A percentile compares a stretch with the other conserved stretches of the same genome.
These are phyloP conservation scores for Cucurbita maxima DNA, from an alignment of 306 rosid species.

Conservation along the genomic window DNA sequence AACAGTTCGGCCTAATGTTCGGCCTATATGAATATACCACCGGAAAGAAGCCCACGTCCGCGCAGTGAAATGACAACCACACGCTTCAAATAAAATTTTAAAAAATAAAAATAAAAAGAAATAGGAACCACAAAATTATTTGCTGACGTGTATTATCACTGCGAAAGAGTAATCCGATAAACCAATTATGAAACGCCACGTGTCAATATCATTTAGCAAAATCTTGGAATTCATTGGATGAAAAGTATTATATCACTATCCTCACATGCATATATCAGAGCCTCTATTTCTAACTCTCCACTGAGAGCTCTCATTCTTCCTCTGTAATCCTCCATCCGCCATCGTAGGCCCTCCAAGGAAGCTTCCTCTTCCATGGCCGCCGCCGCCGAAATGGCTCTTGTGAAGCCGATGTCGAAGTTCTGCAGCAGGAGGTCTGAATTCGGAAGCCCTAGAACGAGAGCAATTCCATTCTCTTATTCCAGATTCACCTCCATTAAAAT, in stretches of 20 bases:
- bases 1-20: no score
- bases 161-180: not conserved
- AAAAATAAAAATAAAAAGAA: not conserved
- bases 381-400: slow-evolving; percentile 66
- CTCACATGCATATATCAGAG: not conserved
- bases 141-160: not conserved
- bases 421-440: slow-evolving; percentile 31
- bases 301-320: not conserved
- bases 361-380: slow-evolving; percentile 37
- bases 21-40: not conserved
- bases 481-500: slow-evolving; percentile 35
- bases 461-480: slow-evolving; percentile 12
- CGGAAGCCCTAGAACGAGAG: slow-evolving; percentile 22
- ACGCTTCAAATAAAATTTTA: not conserved
- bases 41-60: not conserved
- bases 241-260: not conserved
- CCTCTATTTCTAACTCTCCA: not conserved
- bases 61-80: not conserved
- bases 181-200: not conserved
- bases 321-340: not conserved
- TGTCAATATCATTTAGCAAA: not conserved
- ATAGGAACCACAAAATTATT: not conserved
- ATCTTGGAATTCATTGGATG: slow-evolving; percentile 1
- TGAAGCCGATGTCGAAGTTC: slow-evolving; percentile 73
- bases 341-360: not conserved